These are phyloP conservation scores for Gonapodya prolifera DNA, from an alignment of 192 early-diverging fungal genomes.

Conservation along the genomic window DNA sequence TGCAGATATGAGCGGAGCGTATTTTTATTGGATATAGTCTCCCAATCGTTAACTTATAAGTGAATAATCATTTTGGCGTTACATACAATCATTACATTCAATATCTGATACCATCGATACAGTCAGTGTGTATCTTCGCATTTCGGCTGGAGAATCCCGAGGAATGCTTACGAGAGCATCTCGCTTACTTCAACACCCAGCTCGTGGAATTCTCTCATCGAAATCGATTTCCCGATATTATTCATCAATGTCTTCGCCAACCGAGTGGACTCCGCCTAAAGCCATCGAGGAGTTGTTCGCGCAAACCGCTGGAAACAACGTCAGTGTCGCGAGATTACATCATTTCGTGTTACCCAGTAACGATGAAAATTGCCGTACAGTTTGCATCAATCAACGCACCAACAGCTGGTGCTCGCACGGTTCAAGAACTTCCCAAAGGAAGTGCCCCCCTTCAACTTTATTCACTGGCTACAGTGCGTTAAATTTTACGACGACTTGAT, in stretches of 20 bases:
- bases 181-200: no score
- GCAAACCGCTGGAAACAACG: neutral
- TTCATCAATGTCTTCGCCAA: neutral
- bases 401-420: neutral
- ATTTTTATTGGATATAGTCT: no score
- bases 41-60: no score
- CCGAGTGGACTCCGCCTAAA: neutral
- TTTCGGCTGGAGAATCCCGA: no score
- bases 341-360: neutral
- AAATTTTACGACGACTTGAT: no score
- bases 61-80: no score
- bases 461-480: neutral
- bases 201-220: neutral
- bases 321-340: no score
- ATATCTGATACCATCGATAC: no score
- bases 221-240: neutral
- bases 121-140: no score
- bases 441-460: neutral
- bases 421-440: neutral
- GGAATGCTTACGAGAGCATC: no score
- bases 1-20: no score
- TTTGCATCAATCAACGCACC: conserved; percentile 2
- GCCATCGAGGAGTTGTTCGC: neutral
- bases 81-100: no score
- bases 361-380: neutral